Evolutionary conservation across 2,329 filamentous ascomycete species (phyloP).

Genomic region (Fusarium sp.): DNA sequence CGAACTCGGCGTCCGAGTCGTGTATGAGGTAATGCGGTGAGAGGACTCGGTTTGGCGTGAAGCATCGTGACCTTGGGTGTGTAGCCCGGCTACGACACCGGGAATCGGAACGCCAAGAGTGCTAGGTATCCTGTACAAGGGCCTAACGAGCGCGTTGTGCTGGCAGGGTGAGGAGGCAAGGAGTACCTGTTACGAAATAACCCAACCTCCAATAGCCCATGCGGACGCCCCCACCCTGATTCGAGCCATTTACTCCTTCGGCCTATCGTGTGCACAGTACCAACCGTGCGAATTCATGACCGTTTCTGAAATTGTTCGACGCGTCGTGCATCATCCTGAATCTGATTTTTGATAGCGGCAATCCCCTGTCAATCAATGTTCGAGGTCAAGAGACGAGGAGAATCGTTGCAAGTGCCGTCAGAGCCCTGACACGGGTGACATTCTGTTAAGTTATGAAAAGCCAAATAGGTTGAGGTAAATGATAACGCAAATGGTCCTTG

Average conservation of each 20-base stretch:
- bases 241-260: slow-evolving; percentile 21
- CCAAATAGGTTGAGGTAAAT: slow-evolving; percentile 8
- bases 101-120: slow-evolving; percentile 34
- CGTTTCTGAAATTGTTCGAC: slow-evolving; percentile 34
- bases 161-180: slow-evolving; percentile 19
- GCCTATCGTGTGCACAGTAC: slow-evolving; percentile 29
- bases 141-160: slow-evolving; percentile 4
- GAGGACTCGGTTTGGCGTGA: slow-evolving; percentile 42
- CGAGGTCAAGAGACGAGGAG: slow-evolving; percentile 39
- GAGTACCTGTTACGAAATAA: slow-evolving; percentile 42
- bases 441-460: slow-evolving; percentile 3
- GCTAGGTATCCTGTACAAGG: slow-evolving; percentile 32
- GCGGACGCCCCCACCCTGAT: slow-evolving; percentile 33
- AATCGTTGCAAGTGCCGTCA: slow-evolving; percentile 41
- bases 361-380: slow-evolving; percentile 35
- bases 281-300: slow-evolving; percentile 29
- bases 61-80: slow-evolving; percentile 41
- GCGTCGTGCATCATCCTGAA: slow-evolving; percentile 42
- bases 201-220: slow-evolving; percentile 39
- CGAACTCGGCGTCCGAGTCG: slow-evolving; percentile 44
- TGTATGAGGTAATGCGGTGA: slow-evolving; percentile 47
- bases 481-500: slow-evolving; percentile 7
- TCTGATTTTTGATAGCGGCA: slow-evolving; percentile 35
- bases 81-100: slow-evolving; percentile 41
- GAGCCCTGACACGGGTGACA: slow-evolving; percentile 22